These are phyloP conservation scores for Phylloboletellus chloephorus DNA, from an alignment of 1,284 basidiomycete species.

Conservation along the genomic window DNA sequence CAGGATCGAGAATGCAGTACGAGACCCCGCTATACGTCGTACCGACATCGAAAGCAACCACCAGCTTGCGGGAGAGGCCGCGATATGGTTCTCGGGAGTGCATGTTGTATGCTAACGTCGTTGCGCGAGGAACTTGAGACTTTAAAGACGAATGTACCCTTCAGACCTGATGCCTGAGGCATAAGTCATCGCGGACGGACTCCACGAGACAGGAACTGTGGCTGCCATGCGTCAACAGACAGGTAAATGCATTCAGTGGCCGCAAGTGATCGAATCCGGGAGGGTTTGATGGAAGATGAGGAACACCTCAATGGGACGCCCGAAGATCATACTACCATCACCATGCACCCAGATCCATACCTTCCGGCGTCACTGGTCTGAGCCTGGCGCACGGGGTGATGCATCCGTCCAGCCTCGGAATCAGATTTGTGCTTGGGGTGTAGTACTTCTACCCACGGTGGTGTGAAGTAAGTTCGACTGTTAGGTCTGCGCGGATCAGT, in stretches of 20 bases:
- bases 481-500: too few species aligned
- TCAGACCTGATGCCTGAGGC: too few species aligned
- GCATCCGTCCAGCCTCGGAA: too few species aligned
- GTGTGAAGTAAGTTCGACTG: too few species aligned
- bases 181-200: background rate
- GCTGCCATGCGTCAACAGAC: background rate
- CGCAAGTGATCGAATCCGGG: background rate
- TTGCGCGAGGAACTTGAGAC: too few species aligned
- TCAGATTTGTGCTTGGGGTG: too few species aligned
- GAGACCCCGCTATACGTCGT: conserved; percentile 51
- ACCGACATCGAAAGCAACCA: conserved; percentile 48
- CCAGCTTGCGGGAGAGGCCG: conserved; percentile 36
- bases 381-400: too few species aligned
- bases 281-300: conserved; percentile 1
- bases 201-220: conserved; percentile 1
- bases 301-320: background rate
- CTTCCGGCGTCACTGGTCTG: too few species aligned
- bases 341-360: too few species aligned
- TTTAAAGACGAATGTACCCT: too few species aligned
- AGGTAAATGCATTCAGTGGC: background rate
- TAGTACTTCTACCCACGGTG: too few species aligned
- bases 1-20: conserved; percentile 43
- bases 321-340: conserved; percentile 3
- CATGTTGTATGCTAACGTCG: too few species aligned
- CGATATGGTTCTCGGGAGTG: conserved; percentile 30